A percentile compares a stretch with the other conserved stretches of the same genome.
phyloP scores from a whole-genome alignment of 805 yeast species.

The Vanderwaltozyma yarrowii region DNA sequence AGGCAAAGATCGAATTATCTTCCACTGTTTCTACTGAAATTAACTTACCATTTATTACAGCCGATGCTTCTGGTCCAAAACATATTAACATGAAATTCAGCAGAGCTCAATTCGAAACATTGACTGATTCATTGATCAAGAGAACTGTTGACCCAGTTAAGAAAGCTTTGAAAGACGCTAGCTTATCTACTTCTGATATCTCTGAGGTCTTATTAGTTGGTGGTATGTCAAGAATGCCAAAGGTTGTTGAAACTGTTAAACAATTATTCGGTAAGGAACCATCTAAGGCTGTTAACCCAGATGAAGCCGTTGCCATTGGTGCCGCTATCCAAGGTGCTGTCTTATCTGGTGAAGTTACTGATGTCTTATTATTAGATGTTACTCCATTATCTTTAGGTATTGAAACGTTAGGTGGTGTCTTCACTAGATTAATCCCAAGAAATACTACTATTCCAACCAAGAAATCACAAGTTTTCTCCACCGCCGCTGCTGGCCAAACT shows the following conservation, averaged over 20 bases:
- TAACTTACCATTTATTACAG: conserved; percentile 69
- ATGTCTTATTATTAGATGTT: conserved; percentile 90
- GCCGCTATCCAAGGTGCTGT: conserved; percentile 99
- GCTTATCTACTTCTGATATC: conserved; percentile 71
- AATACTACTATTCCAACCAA: conserved; percentile 99
- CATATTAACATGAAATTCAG: conserved; percentile 58
- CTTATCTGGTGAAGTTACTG: conserved; percentile 87
- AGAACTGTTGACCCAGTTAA: conserved; percentile 91
- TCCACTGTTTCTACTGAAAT: conserved; percentile 59
- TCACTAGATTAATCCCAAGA: conserved; percentile 98
- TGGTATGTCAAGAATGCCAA: conserved; percentile 99
- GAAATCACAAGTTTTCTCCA: conserved; percentile 98
- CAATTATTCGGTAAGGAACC: conserved; percentile 71
- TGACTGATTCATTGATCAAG: conserved; percentile 77
- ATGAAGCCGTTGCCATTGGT: conserved; percentile 99
- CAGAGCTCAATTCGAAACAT: conserved; percentile 61
- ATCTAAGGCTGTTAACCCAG: conserved; percentile 96
- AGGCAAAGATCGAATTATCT: conserved; percentile 68
- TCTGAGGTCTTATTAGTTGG: conserved; percentile 95
- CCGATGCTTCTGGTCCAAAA: conserved; percentile 65
- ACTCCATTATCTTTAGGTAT: conserved; percentile 98
- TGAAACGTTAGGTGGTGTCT: conserved; percentile 99
- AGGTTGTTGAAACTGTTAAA: conserved; percentile 37
- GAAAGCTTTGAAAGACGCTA: conserved; percentile 88
- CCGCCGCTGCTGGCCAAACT: conserved; percentile 97